Base-by-base conservation (phyloP, 495 filamentous ascomycete genomes). In the Lasiosphaeria ovina region DNA sequence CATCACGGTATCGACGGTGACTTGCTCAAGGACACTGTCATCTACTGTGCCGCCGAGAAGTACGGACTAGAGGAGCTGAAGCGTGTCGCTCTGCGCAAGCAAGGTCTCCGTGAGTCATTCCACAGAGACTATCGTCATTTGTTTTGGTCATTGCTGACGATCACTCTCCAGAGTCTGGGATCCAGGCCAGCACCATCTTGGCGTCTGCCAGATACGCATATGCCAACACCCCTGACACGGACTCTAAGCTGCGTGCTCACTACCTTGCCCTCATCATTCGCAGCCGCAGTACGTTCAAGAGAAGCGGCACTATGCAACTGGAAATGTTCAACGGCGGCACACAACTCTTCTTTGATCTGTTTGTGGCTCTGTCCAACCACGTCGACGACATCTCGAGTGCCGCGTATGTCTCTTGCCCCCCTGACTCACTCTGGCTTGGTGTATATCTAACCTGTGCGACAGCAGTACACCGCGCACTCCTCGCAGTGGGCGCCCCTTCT, bases 271-370 rank as follows among this genome's bases (percentile, higher is more conserved):
- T 97, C 70, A 95, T 97, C 73, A 93, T 97, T 64, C 83, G 92
- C 62, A 87, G 86, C 67, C 81, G 91, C 61, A 80, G 79, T 62
- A 96, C 90, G 4, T 97, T 97, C 79, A 97, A 94, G 81, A 79
- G 89, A 42, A 95, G 91, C 74, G 92, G 92, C 62, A 96, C 92
- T n/a, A 95, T 96, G 92, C 92, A 96, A 76, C 83, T 88, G 67
- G 92, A 96, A 79, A 96, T 96, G 92, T 88, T 91, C 72, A 81
- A 81, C 64, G 92, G 92, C 24, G 90, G 90, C 61, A 75, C 77
- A 4, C 87, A 87, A 68, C 75, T 96, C 68, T 95, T 95, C 78
- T 96, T 96, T 74, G 92, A 96, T 74, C 76, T 96, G 60, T 96
- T 96, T 74, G 92, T 96, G 45, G 92, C 92, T 4, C 83, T 96